Evolutionary conservation across 176 grass and related monocot species (phyloP).

Genomic region (Aegilops bicornis): DNA sequence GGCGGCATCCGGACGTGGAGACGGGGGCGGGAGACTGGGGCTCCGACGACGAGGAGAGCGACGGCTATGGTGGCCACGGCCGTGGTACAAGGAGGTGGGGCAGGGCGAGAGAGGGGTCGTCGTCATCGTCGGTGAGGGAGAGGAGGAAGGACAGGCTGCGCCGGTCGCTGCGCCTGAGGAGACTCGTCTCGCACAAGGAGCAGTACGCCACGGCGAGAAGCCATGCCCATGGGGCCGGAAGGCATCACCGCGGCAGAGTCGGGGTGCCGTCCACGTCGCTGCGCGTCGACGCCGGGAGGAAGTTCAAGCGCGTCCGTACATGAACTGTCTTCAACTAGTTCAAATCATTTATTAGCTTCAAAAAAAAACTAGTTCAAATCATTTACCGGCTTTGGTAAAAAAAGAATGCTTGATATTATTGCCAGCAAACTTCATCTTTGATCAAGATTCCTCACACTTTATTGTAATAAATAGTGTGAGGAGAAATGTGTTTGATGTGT

Average conservation of each 20-base stretch:
- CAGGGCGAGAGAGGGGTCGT: neutral
- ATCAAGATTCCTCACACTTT: too few species aligned
- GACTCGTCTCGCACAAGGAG: neutral
- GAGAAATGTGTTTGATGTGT: neutral
- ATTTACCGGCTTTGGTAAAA: too few species aligned
- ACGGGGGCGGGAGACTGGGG: neutral
- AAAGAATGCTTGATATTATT: neutral
- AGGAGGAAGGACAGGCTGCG: slow-evolving; percentile 29
- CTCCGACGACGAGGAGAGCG: neutral
- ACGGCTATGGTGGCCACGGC: neutral
- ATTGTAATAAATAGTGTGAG: neutral
- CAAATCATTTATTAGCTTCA: too few species aligned
- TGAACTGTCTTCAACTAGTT: neutral
- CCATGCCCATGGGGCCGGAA: neutral
- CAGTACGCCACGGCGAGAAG: neutral
- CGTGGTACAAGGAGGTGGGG: neutral
- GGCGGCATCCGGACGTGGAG: neutral
- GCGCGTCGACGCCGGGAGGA: neutral
- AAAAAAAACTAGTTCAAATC: too few species aligned
- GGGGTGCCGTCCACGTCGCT: neutral
- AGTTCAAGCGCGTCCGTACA: neutral
- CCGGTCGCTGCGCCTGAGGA: slow-evolving; percentile 13
- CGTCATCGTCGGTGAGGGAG: slow-evolving; percentile 3
- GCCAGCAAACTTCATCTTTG: too few species aligned
- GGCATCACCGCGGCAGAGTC: neutral